Conservation (phyloP, 129 eudicot species). For the Flaveria robusta region DNA sequence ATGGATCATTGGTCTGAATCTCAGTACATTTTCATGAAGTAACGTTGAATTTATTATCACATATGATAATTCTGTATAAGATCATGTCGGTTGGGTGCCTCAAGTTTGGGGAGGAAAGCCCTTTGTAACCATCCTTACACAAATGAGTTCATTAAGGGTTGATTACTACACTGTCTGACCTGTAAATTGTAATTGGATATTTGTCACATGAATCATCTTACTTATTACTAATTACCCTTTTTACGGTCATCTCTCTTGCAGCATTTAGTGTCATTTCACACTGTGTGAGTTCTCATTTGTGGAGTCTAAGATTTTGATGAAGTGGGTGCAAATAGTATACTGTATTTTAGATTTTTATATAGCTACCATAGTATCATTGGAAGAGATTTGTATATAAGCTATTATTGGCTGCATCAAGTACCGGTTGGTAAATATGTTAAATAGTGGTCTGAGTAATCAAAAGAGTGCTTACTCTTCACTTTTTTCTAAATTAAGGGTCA, state of each 20-base stretch:
- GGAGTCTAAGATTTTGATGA: constrained; percentile 11
- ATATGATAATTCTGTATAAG: neutral
- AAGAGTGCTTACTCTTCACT: neutral
- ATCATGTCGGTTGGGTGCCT: neutral
- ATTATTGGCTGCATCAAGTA: constrained; percentile 14
- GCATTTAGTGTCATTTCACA: neutral
- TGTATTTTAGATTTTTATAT: neutral
- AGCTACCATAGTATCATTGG: no score
- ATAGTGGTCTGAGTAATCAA: neutral
- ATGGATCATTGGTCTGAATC: constrained; percentile 4
- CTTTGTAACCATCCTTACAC: neutral
- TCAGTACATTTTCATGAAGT: constrained; percentile 17
- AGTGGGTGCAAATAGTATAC: constrained; percentile 7
- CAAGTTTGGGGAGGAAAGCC: constrained; percentile 4
- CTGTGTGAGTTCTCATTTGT: neutral
- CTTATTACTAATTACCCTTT: no score
- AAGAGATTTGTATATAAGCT: no score
- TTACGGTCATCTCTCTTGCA: neutral
- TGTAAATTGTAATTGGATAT: neutral
- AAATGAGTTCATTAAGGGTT: neutral
- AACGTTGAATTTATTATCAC: neutral
- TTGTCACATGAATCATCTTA: no score
- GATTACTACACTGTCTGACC: neutral
- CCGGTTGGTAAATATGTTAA: constrained; percentile 6
- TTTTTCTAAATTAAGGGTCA: neutral